A percentile compares a stretch with the other conserved stretches of the same genome.
Evolutionary conservation across 2,329 filamentous ascomycete genomes (phyloP).

Genomic region (Penicillium psychrosexuale): DNA sequence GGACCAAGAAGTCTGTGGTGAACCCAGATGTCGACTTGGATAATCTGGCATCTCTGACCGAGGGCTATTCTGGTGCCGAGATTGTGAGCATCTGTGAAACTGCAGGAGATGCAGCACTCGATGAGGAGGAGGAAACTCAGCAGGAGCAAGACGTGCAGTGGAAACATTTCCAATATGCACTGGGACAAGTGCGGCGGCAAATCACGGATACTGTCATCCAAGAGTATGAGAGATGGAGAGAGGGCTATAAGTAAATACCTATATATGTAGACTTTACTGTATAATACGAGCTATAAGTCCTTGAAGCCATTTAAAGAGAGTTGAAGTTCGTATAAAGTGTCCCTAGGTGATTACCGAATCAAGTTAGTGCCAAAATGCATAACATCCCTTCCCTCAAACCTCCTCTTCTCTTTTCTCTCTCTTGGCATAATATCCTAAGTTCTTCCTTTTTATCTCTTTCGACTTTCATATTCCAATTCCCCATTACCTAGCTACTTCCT

Average conservation of each 20-base stretch:
- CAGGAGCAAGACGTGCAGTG: constrained; percentile 37
- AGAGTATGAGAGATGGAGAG: constrained; percentile 57
- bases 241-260: constrained; percentile 10
- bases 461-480: neutral
- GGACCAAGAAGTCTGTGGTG: constrained; percentile 60
- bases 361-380: constrained; percentile 10
- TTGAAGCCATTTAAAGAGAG: neutral
- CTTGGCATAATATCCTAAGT: neutral
- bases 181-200: constrained; percentile 51
- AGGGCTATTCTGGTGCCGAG: constrained; percentile 84
- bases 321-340: neutral
- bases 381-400: neutral
- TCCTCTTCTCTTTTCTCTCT: neutral
- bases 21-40: constrained; percentile 63
- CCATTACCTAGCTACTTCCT: too few relatives aligned
- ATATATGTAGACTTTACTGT: neutral
- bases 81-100: constrained; percentile 61
- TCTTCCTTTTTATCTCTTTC: neutral
- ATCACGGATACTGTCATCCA: constrained; percentile 59
- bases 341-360: constrained; percentile 17
- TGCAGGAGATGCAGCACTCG: constrained; percentile 51
- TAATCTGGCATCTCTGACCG: constrained; percentile 60
- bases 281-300: neutral
- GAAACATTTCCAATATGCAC: constrained; percentile 46
- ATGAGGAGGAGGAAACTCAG: constrained; percentile 48